Percentiles rank a stretch among this genome's conserved stretches.
These are phyloP conservation scores for Exophiala calicioides DNA, from an alignment of 2,329 filamentous ascomycete genomes.

Conservation along the genomic window DNA sequence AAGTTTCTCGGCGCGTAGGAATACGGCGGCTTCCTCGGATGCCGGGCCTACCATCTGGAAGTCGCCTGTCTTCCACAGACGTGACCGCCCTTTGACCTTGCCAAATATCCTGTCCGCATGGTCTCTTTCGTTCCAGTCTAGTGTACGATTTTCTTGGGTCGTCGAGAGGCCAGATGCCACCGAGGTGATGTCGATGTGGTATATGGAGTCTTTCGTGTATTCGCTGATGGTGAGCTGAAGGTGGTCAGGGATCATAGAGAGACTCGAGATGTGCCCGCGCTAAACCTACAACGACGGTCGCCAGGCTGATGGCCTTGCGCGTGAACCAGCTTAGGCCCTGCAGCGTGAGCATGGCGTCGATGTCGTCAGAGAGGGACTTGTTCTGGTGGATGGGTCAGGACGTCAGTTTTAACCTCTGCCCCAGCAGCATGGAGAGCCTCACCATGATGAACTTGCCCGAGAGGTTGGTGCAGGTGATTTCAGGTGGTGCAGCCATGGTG, in stretches of 20 bases:
- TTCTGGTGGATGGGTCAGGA: slow-evolving; percentile 58
- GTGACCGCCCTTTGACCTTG: slow-evolving; percentile 61
- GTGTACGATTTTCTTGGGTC: slow-evolving; percentile 59
- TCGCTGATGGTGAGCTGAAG: slow-evolving; percentile 40
- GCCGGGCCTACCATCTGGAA: slow-evolving; percentile 48
- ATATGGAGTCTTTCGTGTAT: slow-evolving; percentile 47
- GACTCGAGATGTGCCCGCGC: slow-evolving; percentile 57
- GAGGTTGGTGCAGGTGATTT: slow-evolving; percentile 67
- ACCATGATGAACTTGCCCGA: slow-evolving; percentile 71
- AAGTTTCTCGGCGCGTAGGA: slow-evolving; percentile 43
- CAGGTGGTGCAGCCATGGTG: slow-evolving; percentile 70
- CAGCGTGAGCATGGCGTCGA: slow-evolving; percentile 64
- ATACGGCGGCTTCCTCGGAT: slow-evolving; percentile 41
- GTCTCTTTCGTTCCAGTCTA: slow-evolving; percentile 62
- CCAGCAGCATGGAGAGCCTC: slow-evolving; percentile 38
- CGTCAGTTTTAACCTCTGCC: too few relatives aligned
- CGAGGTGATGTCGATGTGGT: slow-evolving; percentile 73
- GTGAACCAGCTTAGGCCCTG: slow-evolving; percentile 72
- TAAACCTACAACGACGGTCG: slow-evolving; percentile 54
- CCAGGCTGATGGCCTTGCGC: slow-evolving; percentile 70
- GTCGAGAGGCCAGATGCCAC: slow-evolving; percentile 68
- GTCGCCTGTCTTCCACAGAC: slow-evolving; percentile 29
- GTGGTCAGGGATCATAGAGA: slow-evolving; percentile 47
- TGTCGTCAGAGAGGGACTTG: slow-evolving; percentile 68
- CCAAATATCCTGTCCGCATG: slow-evolving; percentile 83